phyloP scores from a whole-genome alignment of 176 grass and related monocot genomes.

The Aegilops umbellulata region DNA sequence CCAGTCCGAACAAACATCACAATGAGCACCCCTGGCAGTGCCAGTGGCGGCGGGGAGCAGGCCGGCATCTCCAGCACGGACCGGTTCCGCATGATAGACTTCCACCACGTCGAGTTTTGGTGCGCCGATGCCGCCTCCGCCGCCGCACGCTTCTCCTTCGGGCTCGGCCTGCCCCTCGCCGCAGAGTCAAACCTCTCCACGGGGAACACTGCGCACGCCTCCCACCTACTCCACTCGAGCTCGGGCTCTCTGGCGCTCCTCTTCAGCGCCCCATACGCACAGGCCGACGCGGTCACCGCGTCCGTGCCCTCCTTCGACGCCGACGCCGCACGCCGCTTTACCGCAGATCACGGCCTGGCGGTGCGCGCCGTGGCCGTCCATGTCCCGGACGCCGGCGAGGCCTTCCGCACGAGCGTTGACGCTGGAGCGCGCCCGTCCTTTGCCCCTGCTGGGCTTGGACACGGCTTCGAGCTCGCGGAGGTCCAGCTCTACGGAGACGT shows the following conservation, averaged over 20 bases:
- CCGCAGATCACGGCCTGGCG: slow-evolving; percentile 58
- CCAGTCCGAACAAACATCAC: neutral
- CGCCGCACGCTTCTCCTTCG: neutral
- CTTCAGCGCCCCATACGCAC: slow-evolving; percentile 67
- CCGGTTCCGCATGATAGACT: neutral
- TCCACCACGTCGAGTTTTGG: slow-evolving; percentile 4
- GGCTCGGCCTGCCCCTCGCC: neutral
- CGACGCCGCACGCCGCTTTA: slow-evolving; percentile 40
- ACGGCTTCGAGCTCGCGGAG: slow-evolving; percentile 70
- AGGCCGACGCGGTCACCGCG: slow-evolving; percentile 21
- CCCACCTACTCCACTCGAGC: neutral
- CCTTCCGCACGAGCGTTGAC: slow-evolving; percentile 61
- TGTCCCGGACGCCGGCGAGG: slow-evolving; percentile 66
- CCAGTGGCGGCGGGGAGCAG: neutral
- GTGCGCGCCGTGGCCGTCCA: slow-evolving; percentile 66
- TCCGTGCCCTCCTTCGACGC: slow-evolving; percentile 66
- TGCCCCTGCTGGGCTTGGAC: slow-evolving; percentile 50
- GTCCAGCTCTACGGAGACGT: slow-evolving; percentile 77
- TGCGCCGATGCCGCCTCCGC: neutral
- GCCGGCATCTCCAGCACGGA: neutral
- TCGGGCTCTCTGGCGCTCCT: slow-evolving; percentile 66
- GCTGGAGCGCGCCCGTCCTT: slow-evolving; percentile 68
- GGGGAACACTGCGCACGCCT: neutral
- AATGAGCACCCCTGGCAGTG: neutral
- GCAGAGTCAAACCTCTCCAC: neutral